phyloP scores from a whole-genome alignment of 2,329 filamentous ascomycete genomes.

The Drechslera avenae region DNA sequence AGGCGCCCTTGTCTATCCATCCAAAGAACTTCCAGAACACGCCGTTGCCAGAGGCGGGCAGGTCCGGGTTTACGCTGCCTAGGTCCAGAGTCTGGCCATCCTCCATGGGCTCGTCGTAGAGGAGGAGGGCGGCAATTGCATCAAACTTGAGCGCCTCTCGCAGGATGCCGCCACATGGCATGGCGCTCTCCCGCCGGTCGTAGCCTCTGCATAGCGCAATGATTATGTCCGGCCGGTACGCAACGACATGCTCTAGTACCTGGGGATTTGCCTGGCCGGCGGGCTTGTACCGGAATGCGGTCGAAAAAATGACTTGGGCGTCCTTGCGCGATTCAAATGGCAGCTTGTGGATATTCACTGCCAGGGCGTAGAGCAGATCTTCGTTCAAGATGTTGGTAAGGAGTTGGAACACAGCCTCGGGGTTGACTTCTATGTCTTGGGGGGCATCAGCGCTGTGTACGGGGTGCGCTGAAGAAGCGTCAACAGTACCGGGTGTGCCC shows the following conservation, averaged over 20 bases:
- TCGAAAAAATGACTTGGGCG: slow-evolving; percentile 92
- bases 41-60: slow-evolving; percentile 76
- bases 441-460: slow-evolving; percentile 20
- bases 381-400: slow-evolving; percentile 85
- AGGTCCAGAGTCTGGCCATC: slow-evolving; percentile 77
- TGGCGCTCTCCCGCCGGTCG: slow-evolving; percentile 86
- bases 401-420: slow-evolving; percentile 85
- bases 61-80: slow-evolving; percentile 75
- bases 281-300: slow-evolving; percentile 87
- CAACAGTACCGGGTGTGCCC: slow-evolving; percentile 77
- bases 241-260: slow-evolving; percentile 86
- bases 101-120: slow-evolving; percentile 84
- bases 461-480: not conserved
- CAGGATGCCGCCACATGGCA: slow-evolving; percentile 86
- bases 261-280: slow-evolving; percentile 74
- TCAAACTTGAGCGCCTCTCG: slow-evolving; percentile 91
- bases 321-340: slow-evolving; percentile 97
- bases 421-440: slow-evolving; percentile 80
- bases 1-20: slow-evolving; percentile 95
- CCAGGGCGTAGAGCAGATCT: slow-evolving; percentile 84
- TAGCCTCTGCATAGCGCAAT: slow-evolving; percentile 89
- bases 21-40: slow-evolving; percentile 97
- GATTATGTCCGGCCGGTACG: slow-evolving; percentile 83
- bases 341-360: slow-evolving; percentile 79
- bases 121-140: slow-evolving; percentile 83